phyloP scores from a whole-genome alignment of 352 stramenopile genomes.

The Paralagenidium karlingii region DNA sequence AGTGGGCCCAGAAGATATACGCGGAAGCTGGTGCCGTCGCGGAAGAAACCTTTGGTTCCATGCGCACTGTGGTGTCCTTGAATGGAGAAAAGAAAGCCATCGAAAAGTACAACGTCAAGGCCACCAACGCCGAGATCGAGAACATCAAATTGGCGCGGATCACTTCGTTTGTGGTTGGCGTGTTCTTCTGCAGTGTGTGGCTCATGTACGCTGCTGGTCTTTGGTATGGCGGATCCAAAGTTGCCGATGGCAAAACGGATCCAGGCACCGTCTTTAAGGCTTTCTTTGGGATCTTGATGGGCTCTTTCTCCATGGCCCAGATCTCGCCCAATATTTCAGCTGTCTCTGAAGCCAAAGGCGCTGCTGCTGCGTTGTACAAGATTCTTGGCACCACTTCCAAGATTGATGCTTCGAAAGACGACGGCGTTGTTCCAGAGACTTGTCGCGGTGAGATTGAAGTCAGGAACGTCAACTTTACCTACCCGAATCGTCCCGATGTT shows the following conservation, averaged over 20 bases:
- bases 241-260: slow-evolving; percentile 8
- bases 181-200: slow-evolving; percentile 12
- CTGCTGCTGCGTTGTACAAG: slow-evolving; percentile 5
- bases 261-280: slow-evolving; percentile 13
- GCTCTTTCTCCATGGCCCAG: slow-evolving; percentile 11
- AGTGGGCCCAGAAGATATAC: slow-evolving; percentile 7
- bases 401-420: slow-evolving; percentile 1
- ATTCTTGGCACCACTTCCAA: slow-evolving; percentile 6
- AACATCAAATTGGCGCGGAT: slow-evolving; percentile 6
- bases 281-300: slow-evolving; percentile 17
- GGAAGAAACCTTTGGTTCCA: slow-evolving; percentile 9
- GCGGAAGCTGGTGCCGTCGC: slow-evolving; percentile 11
- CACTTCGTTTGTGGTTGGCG: slow-evolving; percentile 6
- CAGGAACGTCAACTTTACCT: slow-evolving; percentile 8
- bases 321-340: slow-evolving; percentile 18
- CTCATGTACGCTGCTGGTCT: slow-evolving; percentile 17
- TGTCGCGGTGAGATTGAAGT: slow-evolving; percentile 6
- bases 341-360: slow-evolving; percentile 7
- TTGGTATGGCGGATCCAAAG: slow-evolving; percentile 20
- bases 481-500: slow-evolving; percentile 8
- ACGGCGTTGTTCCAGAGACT: slow-evolving; percentile 2
- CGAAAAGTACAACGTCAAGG: slow-evolving; percentile 5
- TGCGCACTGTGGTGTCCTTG: slow-evolving; percentile 10
- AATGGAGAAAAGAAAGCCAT: slow-evolving; percentile 14
- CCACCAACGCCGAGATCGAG: slow-evolving; percentile 6